These are phyloP conservation scores for Mrakia frigida DNA, from an alignment of 768 basidiomycete species.

Conservation along the genomic window DNA sequence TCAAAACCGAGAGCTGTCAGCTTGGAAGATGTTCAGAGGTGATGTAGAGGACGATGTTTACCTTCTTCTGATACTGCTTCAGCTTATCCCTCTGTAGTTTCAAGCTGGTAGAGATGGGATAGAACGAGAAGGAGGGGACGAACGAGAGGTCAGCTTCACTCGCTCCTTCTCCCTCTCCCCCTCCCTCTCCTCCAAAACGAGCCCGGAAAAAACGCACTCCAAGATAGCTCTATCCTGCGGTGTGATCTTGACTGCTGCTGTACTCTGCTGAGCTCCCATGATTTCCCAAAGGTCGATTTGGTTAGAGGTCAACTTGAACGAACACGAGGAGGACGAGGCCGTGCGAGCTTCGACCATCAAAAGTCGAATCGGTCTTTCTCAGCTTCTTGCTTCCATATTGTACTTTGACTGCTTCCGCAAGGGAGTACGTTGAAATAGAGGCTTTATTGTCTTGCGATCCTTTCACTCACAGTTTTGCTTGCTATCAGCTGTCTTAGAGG, in stretches of 20 bases:
- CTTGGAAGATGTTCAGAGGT: background rate
- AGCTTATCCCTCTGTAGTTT: constrained; percentile 95
- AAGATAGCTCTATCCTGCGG: constrained; percentile 89
- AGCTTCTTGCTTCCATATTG: background rate
- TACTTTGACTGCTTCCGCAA: background rate
- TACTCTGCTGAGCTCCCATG: constrained; percentile 42
- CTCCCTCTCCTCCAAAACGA: background rate
- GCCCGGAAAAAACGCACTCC: constrained; percentile 60
- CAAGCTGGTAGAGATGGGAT: constrained; percentile 46
- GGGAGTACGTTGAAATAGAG: background rate
- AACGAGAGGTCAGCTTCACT: constrained; percentile 17
- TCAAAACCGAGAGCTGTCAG: background rate
- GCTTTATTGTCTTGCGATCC: constrained; percentile 9
- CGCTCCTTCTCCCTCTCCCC: constrained; percentile 25
- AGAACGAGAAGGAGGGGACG: background rate
- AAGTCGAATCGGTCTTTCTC: background rate
- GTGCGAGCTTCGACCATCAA: background rate
- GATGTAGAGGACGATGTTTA: constrained; percentile 41
- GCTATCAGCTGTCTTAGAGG: constrained; percentile 10
- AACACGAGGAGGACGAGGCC: no score
- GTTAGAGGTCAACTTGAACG: background rate
- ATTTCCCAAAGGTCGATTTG: background rate
- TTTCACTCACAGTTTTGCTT: background rate
- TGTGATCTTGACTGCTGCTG: constrained; percentile 70
- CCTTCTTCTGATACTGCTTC: constrained; percentile 91